Evolutionary conservation across 1,284 basidiomycete genomes (phyloP).

Genomic region (Cutaneotrichosporon dermatis): DNA sequence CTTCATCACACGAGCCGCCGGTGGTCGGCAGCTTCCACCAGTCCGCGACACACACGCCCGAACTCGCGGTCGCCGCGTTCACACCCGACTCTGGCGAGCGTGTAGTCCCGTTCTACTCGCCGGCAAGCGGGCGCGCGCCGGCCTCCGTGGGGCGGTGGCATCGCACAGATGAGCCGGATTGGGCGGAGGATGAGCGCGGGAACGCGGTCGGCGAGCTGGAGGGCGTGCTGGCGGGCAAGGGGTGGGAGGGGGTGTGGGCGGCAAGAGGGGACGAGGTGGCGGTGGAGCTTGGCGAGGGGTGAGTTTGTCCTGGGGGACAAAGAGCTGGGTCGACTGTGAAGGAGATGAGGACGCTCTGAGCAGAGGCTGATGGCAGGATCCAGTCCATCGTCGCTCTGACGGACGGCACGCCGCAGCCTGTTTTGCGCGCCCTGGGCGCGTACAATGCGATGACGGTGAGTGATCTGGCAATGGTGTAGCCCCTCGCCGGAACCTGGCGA

Average conservation of each 20-base stretch:
- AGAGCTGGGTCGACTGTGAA: too few species aligned
- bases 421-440: constrained; percentile 24
- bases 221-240: constrained; percentile 15
- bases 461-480: neutral
- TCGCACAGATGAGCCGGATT: constrained; percentile 19
- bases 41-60: constrained; percentile 22
- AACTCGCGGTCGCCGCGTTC: constrained; percentile 35
- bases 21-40: constrained; percentile 35
- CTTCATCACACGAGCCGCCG: neutral
- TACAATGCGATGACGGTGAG: constrained; percentile 8
- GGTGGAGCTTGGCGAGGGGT: neutral
- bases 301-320: neutral
- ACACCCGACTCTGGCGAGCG: constrained; percentile 5
- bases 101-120: constrained; percentile 19
- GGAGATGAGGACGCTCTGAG: neutral
- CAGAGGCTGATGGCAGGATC: constrained; percentile 8
- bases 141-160: constrained; percentile 43
- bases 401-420: constrained; percentile 33
- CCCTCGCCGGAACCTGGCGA: constrained; percentile 4
- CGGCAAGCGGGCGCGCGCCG: constrained; percentile 29
- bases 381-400: constrained; percentile 30
- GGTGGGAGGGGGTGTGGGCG: constrained; percentile 29
- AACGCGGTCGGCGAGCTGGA: constrained; percentile 31
- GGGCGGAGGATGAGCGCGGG: constrained; percentile 36
- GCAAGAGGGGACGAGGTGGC: constrained; percentile 8